Evolutionary conservation across 805 yeast genomes (phyloP), one percentile per base, ranked within the genome.

Genomic region (Kazachstania taianensis): DNA sequence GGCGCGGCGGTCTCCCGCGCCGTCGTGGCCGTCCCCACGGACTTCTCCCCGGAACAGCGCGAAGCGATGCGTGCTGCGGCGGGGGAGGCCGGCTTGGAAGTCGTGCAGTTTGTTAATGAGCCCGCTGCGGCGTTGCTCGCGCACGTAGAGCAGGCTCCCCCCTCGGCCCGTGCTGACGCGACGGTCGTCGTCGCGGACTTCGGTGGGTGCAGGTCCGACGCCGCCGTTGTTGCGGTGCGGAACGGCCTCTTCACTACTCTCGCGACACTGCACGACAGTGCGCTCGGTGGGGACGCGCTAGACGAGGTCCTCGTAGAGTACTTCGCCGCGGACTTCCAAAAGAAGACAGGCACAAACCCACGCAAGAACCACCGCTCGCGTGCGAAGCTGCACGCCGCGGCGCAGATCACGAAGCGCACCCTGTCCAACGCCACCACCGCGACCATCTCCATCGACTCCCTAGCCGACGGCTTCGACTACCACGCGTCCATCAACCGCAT

Each of bases 191-290:
- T 92, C 48, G 94, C 94, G 37, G 98, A 92, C 63, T 83, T 92
- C 53, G 98, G 98, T 60, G 96, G 95, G 56, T 72, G 86, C 49
- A 75, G 97, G 65, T 79, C 94, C 28, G 97, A 92, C 57, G 96
- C 87, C 43, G 95, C 97, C 41, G 87, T 92, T 35, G 67, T 92
- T 51, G 78, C 96, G 28, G 82, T 80, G 36, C 78, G 96, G 68
- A 95, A 95, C 45, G 98, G 98, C 53, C 74, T 92, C 48, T 71
- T 83, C 65, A 89, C 98, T 38, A 69, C 85, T 32, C 69, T 92
- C 49, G 80, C 94, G 41, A 84, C 96, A 46, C 75, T 76, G 40
- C 94, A 86, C 55, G 81, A 83, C 59, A 68, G 67, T 49, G 76
- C 73, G 37, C 72, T 92, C 42, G 97, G 97, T 55, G 98, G 98